Base-by-base conservation (phyloP, 116 monocot genomes). In the Thalassia testudinum region DNA sequence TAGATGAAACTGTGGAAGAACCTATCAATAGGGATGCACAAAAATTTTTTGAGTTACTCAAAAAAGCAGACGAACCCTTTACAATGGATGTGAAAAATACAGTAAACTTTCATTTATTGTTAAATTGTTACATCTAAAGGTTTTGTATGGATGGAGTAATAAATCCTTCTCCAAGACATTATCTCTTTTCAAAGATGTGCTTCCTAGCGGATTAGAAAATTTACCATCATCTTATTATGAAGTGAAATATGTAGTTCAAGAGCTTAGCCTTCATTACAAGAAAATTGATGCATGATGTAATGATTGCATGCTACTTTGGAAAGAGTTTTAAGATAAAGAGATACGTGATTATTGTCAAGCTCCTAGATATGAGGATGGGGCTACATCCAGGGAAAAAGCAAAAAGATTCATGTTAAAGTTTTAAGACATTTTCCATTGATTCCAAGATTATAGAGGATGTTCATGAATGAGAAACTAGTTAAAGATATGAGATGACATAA, bases 281-380 rank as follows among this genome's bases (percentile, higher is more conserved):
- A 50, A 50, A 26, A 50, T 50, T 23, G 50, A 50, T 50, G 4
- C 23, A 19, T 50, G 50, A 6, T 21, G 21, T 13, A 50, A 50
- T 50, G 50, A 50, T 26, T 7, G 50, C 21, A 50, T 50, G 22
- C 21, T 50, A 24, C 23, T 17, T 44, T 44, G 6, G 30, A 34
- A 34, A 34, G 30, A 34, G 3, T 34, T 3, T 34, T 3, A 34
- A 34, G 30, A 34, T 3, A 34, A 34, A 10, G 30, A 34, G 3
- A 34, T 5, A 34, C 10, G 30, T 34, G 30, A 34, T 34, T 10
- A 34, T 34, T 34, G 30, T 10, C 10, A 2, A 7, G 18, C 44
- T 17, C 2, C 44, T 7, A 44, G 44, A 14, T 17, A 44, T 44
- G 15, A 19, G 2, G 17, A 44, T 44, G 44, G 15, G 4, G 2